A percentile compares a stretch with the other conserved stretches of the same genome.
phyloP scores from a whole-genome alignment of 805 yeast species.

The Candida corydali region DNA sequence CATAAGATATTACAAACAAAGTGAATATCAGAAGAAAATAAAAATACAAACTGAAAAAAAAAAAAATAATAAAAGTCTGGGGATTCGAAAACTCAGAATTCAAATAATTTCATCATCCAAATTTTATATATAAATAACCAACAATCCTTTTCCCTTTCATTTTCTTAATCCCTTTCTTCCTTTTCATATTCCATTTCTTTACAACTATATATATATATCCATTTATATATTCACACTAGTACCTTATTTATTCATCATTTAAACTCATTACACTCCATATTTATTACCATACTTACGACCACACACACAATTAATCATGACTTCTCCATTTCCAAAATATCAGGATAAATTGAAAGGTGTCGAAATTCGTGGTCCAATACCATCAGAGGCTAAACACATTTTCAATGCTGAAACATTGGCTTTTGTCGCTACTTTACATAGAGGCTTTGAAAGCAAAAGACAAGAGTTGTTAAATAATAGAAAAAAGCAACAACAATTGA shows the following conservation, averaged over 20 bases:
- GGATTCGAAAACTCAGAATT: too few species aligned
- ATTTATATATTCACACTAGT: background rate
- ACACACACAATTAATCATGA: slow-evolving; percentile 23
- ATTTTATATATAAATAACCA: background rate
- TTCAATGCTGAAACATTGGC: slow-evolving; percentile 60
- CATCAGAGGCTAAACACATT: slow-evolving; percentile 48
- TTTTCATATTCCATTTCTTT: background rate
- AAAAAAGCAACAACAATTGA: slow-evolving; percentile 51
- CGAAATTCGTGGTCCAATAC: slow-evolving; percentile 49
- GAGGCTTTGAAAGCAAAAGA: slow-evolving; percentile 64
- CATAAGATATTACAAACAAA: background rate
- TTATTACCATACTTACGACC: too few species aligned
- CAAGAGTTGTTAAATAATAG: slow-evolving; percentile 57
- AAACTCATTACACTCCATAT: background rate
- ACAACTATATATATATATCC: background rate
- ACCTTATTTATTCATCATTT: background rate
- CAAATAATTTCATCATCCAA: background rate
- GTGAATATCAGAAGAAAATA: background rate
- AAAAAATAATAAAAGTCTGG: slow-evolving; percentile 3
- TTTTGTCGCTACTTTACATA: slow-evolving; percentile 68
- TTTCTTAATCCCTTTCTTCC: background rate
- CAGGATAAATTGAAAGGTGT: slow-evolving; percentile 47
- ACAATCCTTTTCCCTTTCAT: background rate
- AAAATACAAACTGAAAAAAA: slow-evolving; percentile 1
- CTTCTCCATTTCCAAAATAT: slow-evolving; percentile 43